Evolutionary conservation across 345 rosid genomes (phyloP), one percentile per base, ranked within the genome.

Genomic region (Populus simonii): DNA sequence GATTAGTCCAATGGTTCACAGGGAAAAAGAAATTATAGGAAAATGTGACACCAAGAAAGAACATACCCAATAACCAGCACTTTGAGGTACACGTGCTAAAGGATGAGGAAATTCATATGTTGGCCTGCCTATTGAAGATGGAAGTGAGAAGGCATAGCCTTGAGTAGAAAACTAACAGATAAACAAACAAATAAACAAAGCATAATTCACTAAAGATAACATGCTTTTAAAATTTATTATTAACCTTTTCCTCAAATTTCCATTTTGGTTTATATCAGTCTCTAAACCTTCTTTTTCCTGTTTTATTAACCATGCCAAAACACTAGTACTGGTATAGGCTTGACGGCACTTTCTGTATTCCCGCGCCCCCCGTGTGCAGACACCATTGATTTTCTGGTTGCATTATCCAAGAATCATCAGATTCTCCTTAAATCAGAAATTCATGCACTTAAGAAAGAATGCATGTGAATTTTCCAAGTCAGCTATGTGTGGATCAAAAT

Each of bases 81-180:
- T 89, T 76, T 93, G 97, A 71, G 97, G 89, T 68, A 93, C 99
- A 73, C 98, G 97, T n/a, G 97, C 98, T 77, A 96, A 86, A 33
- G 99, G 99, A 76, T 96, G 98, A 80, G 98, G 94, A 83, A 96
- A 96, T 84, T 93, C 99, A 84, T 85, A 85, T 43, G 99, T 96
- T 39, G 99, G 99, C 97, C 99, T 96, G 99, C 88, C 94, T 88
- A 96, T 84, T 74, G 79, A 84, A 80, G 77, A 85, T 76, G 68
- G 88, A 85, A 82, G 87, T 93, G 80, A 91, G 94, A 76, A 79
- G 80, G 68, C 71, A 87, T 65, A 75, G 69, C 74, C 79, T 65
- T 66, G 45, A 73, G 80, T 57, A 80, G 62, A 79, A 35, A 66
- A 41, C 59, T 20, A 49, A 13, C 15, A 73, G 16, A 61, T 29